Base-by-base conservation (phyloP, 2,329 filamentous ascomycete genomes). In the Graphium sp. region DNA sequence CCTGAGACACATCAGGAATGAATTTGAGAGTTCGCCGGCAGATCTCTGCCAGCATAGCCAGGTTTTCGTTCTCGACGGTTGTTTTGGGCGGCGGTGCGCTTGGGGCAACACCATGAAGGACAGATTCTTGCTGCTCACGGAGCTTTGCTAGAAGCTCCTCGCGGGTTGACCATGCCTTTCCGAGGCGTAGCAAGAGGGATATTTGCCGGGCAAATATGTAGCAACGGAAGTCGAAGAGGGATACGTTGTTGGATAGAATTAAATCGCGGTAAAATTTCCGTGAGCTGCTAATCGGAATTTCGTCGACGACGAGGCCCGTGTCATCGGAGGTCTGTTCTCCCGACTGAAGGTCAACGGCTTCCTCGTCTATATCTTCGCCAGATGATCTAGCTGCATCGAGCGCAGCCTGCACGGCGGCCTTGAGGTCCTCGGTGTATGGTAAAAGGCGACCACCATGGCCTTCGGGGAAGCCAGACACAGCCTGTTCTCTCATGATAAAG, bases 171-270 rank as follows among this genome's bases (percentile, higher is more conserved):
- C 55, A 66, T 0, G 69, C 69, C 43, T 87, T 89, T n/a, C 80
- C 84, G 2, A 92, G 64, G 5, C 85, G 70, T 9, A 93, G 60
- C 2, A 95, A 61, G 1, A 98, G 55, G 3, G 78, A 69, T 36
- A 93, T 71, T 42, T 98, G 87, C 15, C 89, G 70, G 4, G 83
- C 74, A 48, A 95, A 98, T 9, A 98, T 74, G 47, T 98, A 98
- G 40, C 79, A 82, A 28, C 82, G 67, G 47, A 98, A 95, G 49
- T 98, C 89, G 45, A 95, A 94, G 3, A 93, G 63, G 0, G 89
- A 98, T 20, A 98, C 91, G 38, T 93, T 81, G 54, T 91, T 98
- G 10, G 81, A 77, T 22, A 98, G 60, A 27, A 98, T 98, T 41
- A 92, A 71, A 32, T 91, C 83, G 29, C 87, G 72, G 46, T 95